phyloP scores from a whole-genome alignment of 257 asterid species.

The Penstemon newberryi region DNA sequence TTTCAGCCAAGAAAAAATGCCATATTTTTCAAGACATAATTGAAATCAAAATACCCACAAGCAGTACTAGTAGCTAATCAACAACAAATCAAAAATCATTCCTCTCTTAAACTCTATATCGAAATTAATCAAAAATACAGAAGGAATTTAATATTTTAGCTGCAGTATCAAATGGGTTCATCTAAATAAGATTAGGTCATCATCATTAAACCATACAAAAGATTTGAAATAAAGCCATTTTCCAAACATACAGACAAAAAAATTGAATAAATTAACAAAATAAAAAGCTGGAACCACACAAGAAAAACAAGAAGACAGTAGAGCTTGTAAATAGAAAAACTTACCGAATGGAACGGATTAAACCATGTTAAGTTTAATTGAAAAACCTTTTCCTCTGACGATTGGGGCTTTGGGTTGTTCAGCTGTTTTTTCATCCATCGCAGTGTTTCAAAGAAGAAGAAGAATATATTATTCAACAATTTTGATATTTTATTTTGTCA shows the following conservation, averaged over 20 bases:
- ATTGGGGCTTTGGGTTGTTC: conserved; percentile 6
- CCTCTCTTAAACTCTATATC: not conserved
- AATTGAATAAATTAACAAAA: not conserved
- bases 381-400: conserved; percentile 1
- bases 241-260: not conserved
- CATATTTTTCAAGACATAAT: conserved; percentile 4
- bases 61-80: not conserved
- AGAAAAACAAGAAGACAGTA: not conserved
- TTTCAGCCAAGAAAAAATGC: not conserved
- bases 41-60: conserved; percentile 15
- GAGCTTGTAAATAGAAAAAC: conserved; percentile 12
- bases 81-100: conserved; percentile 1
- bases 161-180: conserved; percentile 8
- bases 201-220: conserved; percentile 9
- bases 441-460: conserved; percentile 9
- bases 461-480: too few relatives aligned
- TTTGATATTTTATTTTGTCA: too few relatives aligned
- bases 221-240: not conserved
- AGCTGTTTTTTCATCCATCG: conserved; percentile 2
- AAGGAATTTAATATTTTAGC: not conserved
- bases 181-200: not conserved
- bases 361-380: not conserved
- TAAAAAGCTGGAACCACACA: not conserved
- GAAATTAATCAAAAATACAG: conserved; percentile 8
- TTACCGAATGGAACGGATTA: conserved; percentile 25